A percentile compares a stretch with the other conserved stretches of the same genome.
These are phyloP conservation scores for Nicotiana paniculata DNA, from an alignment of 257 asterid species.

Conservation along the genomic window DNA sequence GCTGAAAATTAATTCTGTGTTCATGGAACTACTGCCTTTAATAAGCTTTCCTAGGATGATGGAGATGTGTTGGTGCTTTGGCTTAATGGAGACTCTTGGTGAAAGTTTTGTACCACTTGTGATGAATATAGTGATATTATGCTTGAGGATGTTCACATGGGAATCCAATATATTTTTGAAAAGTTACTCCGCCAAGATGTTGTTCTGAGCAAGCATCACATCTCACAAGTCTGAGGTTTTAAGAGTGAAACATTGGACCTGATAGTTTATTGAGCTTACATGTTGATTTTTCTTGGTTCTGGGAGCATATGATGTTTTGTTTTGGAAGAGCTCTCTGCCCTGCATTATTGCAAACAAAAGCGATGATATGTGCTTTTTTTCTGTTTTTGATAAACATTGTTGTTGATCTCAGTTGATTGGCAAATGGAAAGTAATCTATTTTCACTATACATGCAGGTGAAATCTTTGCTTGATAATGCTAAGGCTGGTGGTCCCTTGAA, in stretches of 20 bases:
- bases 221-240: background rate
- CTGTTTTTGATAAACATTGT: background rate
- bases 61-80: constrained; percentile 3
- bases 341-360: background rate
- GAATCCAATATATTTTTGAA: background rate
- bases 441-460: constrained; percentile 48
- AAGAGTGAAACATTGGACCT: background rate
- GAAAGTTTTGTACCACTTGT: background rate
- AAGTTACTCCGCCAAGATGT: background rate
- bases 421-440: background rate
- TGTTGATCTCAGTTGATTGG: background rate
- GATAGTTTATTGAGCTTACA: background rate
- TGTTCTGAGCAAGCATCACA: background rate
- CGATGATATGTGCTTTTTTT: background rate
- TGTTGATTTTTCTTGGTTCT: background rate
- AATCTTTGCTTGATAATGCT: constrained; percentile 74
- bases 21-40: background rate
- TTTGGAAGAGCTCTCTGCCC: background rate
- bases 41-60: background rate
- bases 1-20: background rate
- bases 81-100: background rate
- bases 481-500: constrained; percentile 63
- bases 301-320: background rate
- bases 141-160: background rate
- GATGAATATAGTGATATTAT: background rate